Conservation (phyloP, 306 rosid genomes). For the Prunus mume region DNA sequence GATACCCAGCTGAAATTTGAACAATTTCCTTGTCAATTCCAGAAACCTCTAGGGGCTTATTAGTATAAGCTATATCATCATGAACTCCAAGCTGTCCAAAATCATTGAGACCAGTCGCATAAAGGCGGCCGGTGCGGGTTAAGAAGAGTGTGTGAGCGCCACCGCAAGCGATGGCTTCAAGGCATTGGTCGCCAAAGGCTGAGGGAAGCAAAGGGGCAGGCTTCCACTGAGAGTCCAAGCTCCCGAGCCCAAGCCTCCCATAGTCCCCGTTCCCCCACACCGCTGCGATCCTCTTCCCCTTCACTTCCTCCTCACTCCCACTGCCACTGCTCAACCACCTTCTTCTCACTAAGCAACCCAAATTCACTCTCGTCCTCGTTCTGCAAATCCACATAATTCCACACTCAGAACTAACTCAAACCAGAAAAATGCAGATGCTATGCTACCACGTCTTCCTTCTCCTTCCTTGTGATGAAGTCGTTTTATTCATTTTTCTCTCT, state of each 20-base stretch:
- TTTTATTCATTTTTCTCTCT: too few species aligned
- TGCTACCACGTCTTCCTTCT: too few species aligned
- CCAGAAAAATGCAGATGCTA: too few species aligned
- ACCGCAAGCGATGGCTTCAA: constrained; percentile 74
- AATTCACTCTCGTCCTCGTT: background rate
- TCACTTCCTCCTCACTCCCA: constrained; percentile 19
- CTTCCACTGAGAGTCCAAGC: constrained; percentile 74
- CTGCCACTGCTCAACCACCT: constrained; percentile 27
- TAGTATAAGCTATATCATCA: background rate
- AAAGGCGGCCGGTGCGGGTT: constrained; percentile 69
- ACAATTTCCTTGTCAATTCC: constrained; percentile 64
- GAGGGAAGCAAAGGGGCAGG: constrained; percentile 56
- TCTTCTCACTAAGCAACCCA: constrained; percentile 26
- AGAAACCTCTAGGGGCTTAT: constrained; percentile 51
- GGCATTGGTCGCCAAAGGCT: constrained; percentile 40
- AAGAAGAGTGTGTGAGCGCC: constrained; percentile 96
- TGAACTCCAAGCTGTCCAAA: constrained; percentile 60
- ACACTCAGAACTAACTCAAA: background rate
- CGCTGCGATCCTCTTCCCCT: constrained; percentile 55
- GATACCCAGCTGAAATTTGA: constrained; percentile 79
- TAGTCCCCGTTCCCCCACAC: constrained; percentile 91
- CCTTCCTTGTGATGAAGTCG: too few species aligned
- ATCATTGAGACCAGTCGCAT: constrained; percentile 89
- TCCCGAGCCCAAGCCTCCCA: constrained; percentile 80
- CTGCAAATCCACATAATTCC: constrained; percentile 14